A percentile compares a stretch with the other conserved stretches of the same genome.
Evolutionary conservation across 2,329 filamentous ascomycete genomes (phyloP).

Genomic region (Exophiala lecanii-corni): DNA sequence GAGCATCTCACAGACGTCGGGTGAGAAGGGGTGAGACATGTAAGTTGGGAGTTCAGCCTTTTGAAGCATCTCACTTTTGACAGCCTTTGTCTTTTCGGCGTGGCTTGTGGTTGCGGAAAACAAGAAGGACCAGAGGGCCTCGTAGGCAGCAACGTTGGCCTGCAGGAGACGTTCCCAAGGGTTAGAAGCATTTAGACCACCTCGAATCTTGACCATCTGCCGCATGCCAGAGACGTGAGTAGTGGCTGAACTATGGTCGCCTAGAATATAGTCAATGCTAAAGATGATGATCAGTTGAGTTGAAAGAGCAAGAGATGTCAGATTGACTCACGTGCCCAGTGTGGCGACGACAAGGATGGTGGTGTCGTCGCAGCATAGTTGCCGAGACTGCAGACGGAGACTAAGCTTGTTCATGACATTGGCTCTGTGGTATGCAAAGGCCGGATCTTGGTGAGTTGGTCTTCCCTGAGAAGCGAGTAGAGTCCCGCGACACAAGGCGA

Average conservation of each 20-base stretch:
- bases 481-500: slow-evolving; percentile 14
- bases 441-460: slow-evolving; percentile 4
- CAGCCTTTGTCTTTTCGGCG: neutral
- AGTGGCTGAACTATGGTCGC: slow-evolving; percentile 9
- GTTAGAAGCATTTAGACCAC: slow-evolving; percentile 6
- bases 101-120: slow-evolving; percentile 4
- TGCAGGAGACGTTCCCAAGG: slow-evolving; percentile 12
- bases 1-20: slow-evolving; percentile 13
- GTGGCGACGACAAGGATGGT: slow-evolving; percentile 14
- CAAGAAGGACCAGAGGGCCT: slow-evolving; percentile 14
- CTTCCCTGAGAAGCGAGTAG: slow-evolving; percentile 7
- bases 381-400: slow-evolving; percentile 6
- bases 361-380: slow-evolving; percentile 12
- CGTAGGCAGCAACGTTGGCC: slow-evolving; percentile 11
- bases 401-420: slow-evolving; percentile 15
- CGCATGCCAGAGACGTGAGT: slow-evolving; percentile 16
- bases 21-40: slow-evolving; percentile 14
- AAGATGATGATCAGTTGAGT: neutral
- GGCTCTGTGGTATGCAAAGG: slow-evolving; percentile 7
- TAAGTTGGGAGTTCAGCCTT: slow-evolving; percentile 13
- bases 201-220: slow-evolving; percentile 15
- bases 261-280: slow-evolving; percentile 13
- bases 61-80: slow-evolving; percentile 4
- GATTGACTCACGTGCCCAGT: slow-evolving; percentile 5
- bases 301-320: too few relatives aligned